Evolutionary conservation across 2,329 filamentous ascomycete genomes (phyloP).

Genomic region (Cercospora zeina): DNA sequence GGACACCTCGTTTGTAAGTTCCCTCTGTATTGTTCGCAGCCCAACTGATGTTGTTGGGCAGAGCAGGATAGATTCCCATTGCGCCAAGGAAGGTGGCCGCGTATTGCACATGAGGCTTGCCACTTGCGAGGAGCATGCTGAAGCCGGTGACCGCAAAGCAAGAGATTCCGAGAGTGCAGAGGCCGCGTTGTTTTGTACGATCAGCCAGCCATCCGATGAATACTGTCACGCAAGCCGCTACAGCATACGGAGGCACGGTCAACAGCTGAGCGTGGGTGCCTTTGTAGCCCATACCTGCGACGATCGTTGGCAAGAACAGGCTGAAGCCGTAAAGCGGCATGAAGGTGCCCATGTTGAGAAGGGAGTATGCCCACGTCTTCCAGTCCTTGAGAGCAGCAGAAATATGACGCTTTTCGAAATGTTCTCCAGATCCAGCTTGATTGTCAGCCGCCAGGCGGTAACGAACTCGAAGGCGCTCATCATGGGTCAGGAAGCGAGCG

Average conservation of each 20-base stretch:
- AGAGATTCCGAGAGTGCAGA: slow-evolving; percentile 75
- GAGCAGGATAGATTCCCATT: slow-evolving; percentile 36
- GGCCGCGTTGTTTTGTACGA: slow-evolving; percentile 67
- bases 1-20: slow-evolving; percentile 85
- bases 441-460: slow-evolving; percentile 30
- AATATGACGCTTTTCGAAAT: slow-evolving; percentile 31
- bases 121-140: slow-evolving; percentile 69
- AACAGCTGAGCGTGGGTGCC: slow-evolving; percentile 44
- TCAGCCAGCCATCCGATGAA: slow-evolving; percentile 73
- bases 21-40: slow-evolving; percentile 83
- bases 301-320: slow-evolving; percentile 67
- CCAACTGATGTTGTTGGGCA: slow-evolving; percentile 86
- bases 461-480: slow-evolving; percentile 35
- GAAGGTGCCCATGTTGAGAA: slow-evolving; percentile 67
- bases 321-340: slow-evolving; percentile 37
- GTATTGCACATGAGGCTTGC: slow-evolving; percentile 62
- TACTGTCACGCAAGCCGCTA: slow-evolving; percentile 68
- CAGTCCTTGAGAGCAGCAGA: slow-evolving; percentile 63
- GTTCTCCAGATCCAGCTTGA: slow-evolving; percentile 41
- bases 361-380: slow-evolving; percentile 70
- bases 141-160: slow-evolving; percentile 77
- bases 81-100: slow-evolving; percentile 23
- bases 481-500: slow-evolving; percentile 58
- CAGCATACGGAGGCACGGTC: slow-evolving; percentile 72
- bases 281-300: slow-evolving; percentile 55